Base-by-base conservation (phyloP, 73 alveolate genomes). In the Breviolum minutum region DNA sequence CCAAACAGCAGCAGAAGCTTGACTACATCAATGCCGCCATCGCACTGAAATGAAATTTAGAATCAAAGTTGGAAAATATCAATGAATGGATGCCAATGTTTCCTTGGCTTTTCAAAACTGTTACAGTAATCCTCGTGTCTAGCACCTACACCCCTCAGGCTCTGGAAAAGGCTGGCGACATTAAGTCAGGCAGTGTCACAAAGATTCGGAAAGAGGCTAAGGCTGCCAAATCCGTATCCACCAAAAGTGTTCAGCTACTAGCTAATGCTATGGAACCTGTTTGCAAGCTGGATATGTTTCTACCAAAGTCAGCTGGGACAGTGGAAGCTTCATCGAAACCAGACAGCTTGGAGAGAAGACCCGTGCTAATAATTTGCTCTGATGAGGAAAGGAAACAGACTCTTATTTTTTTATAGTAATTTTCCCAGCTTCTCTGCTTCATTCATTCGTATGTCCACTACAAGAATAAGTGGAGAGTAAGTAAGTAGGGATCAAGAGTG, bases 361-460 rank as follows among this genome's bases (percentile, higher is more conserved):
- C 63, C 6, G 10, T 26, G 10, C 63, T 77, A 26, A 27, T 77
- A 7, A 17, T 77, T 24, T 27, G 63, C 6, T 77, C 63, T 20
- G 86, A 77, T 27, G 86, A 77, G 86, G 86, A 77, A 77, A 8
- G 86, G 63, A 77, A 77, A 77, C 86, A 77, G 86, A 60, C 6
- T 27, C 63, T 77, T 77, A 63, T 8, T 17, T 16, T 24, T 27
- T 13, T 13, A n/a, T n/a, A n/a, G n/a, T n/a, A n/a, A n/a, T n/a
- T 17, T 13, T 17, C 17, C 74, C 74, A 13, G 74, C 11, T 66
- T 66, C 24, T n/a, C n/a, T n/a, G n/a, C n/a, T n/a, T n/a, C n/a
- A n/a, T n/a, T n/a, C n/a, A n/a, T n/a, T n/a, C n/a, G n/a, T n/a
- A n/a, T n/a, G n/a, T n/a, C n/a, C n/a, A n/a, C n/a, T n/a, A n/a